Base-by-base conservation (phyloP, 768 basidiomycete species). In the Hypholoma fasciculare region DNA sequence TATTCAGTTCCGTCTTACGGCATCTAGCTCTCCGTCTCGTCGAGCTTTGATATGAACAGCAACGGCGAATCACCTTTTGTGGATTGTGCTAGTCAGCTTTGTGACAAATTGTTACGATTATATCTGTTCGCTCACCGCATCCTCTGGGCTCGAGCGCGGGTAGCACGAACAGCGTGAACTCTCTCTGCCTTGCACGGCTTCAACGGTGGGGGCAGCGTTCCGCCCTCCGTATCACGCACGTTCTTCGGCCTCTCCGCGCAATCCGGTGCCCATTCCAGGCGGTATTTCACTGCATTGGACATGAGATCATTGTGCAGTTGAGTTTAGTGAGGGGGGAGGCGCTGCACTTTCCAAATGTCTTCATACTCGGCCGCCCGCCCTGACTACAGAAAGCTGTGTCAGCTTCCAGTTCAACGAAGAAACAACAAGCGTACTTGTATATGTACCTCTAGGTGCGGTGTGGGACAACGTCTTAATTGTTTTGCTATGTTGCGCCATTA, bases 261-360 rank as follows among this genome's bases (percentile, higher is more conserved):
- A 23, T 23, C 23, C 23, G 23, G 4, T 23, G 23, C 23, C 23
- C 23, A 4, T 4, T 1, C 23, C 4, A 4, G 4, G 23, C 23
- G 4, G 23, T 1, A 23, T 23, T 23, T 23, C 23, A 23, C 17
- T 9, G 30, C 30, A 34, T 50, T 4, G 23, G 23, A 30, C 13
- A 20, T 11, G 27, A 44, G 50, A 11, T 13, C n/a, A 34, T 34
- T 40, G 11, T 17, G 8, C 14, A 19, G 36, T 23, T 39, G 39
- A 40, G 44, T 27, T 11, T 17, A 36, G 17, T 9, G 43, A 39
- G 39, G 19, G 4, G 23, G 23, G 52, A 30, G 39, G 50, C 20
- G 20, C 50, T 65, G 34, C 46, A 87, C 88, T 86, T 77, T 85
- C 77, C 17, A 89, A 67, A 63, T 89, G 88, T 48, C 73, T 73